phyloP scores from a whole-genome alignment of 2,329 filamentous ascomycete genomes.

The Monilinia vaccinii-corymbosi region DNA sequence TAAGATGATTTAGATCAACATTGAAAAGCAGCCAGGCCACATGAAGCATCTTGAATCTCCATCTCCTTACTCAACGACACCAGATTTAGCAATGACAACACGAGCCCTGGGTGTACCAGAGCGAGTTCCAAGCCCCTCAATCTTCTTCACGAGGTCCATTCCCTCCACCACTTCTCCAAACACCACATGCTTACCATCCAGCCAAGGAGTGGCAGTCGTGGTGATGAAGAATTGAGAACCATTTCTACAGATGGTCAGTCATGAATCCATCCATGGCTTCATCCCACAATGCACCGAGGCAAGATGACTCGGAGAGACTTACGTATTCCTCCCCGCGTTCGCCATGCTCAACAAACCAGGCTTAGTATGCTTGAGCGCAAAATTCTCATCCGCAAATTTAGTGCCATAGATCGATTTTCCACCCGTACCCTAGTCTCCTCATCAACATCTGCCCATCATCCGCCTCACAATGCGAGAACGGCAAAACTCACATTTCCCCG shows the following conservation, averaged over 20 bases:
- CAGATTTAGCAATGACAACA: slow-evolving; percentile 48
- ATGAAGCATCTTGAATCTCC: background rate
- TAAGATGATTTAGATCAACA: too few species aligned
- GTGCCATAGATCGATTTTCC: slow-evolving; percentile 92
- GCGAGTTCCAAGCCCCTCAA: slow-evolving; percentile 50
- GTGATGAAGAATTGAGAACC: slow-evolving; percentile 98
- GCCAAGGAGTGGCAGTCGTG: slow-evolving; percentile 82
- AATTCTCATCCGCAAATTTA: slow-evolving; percentile 93
- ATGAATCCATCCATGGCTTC: too few species aligned
- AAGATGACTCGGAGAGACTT: slow-evolving; percentile 39
- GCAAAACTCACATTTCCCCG: slow-evolving; percentile 64
- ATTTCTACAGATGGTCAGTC: slow-evolving; percentile 58
- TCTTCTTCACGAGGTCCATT: slow-evolving; percentile 46
- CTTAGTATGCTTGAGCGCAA: slow-evolving; percentile 61
- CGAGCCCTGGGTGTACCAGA: slow-evolving; percentile 44
- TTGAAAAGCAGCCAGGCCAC: too few species aligned
- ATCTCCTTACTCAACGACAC: slow-evolving; percentile 26
- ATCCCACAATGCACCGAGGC: slow-evolving; percentile 12
- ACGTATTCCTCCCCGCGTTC: slow-evolving; percentile 92
- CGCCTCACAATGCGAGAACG: too few species aligned
- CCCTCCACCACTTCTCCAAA: slow-evolving; percentile 60
- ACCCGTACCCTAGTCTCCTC: slow-evolving; percentile 56
- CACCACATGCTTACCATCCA: slow-evolving; percentile 93
- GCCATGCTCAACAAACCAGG: slow-evolving; percentile 87
- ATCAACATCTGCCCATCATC: slow-evolving; percentile 45